Percentiles rank a stretch among this genome's conserved stretches.
Conservation (phyloP, 441 rosid genomes). For the Kokia cookei region DNA sequence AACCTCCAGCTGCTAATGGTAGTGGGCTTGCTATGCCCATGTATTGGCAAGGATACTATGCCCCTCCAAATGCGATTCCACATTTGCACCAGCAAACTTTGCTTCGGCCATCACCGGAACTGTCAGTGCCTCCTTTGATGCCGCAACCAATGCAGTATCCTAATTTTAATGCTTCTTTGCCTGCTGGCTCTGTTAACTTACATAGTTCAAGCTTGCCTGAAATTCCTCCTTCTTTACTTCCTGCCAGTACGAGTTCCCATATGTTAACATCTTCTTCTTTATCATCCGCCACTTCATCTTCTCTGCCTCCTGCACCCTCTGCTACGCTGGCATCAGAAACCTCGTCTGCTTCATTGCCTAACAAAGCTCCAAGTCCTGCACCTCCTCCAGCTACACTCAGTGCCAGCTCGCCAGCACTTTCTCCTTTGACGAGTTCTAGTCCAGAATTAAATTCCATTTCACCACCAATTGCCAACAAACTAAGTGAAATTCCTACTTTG, state of each 20-base stretch:
- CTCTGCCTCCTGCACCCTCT: slow-evolving; percentile 41
- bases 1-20: slow-evolving; percentile 55
- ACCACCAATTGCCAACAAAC: slow-evolving; percentile 36
- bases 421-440: slow-evolving; percentile 39
- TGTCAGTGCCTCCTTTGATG: slow-evolving; percentile 59
- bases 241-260: slow-evolving; percentile 24
- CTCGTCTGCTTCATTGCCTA: slow-evolving; percentile 39
- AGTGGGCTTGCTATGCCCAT: slow-evolving; percentile 65
- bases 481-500: slow-evolving; percentile 34
- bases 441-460: slow-evolving; percentile 35
- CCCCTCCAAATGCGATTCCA: slow-evolving; percentile 69
- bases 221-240: slow-evolving; percentile 42
- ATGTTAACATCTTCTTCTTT: slow-evolving; percentile 21
- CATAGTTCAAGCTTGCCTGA: slow-evolving; percentile 50
- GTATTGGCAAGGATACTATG: slow-evolving; percentile 90
- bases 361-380: slow-evolving; percentile 32
- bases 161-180: slow-evolving; percentile 49
- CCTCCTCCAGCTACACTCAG: slow-evolving; percentile 40
- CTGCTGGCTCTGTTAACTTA: slow-evolving; percentile 40
- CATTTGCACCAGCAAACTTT: slow-evolving; percentile 77
- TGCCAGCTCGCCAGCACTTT: slow-evolving; percentile 37
- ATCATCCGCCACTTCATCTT: slow-evolving; percentile 29
- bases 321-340: slow-evolving; percentile 53
- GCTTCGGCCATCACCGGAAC: slow-evolving; percentile 69
- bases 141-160: slow-evolving; percentile 74